Evolutionary conservation across 2,329 filamentous ascomycete species (phyloP).

Genomic region (Fusarium hostae): DNA sequence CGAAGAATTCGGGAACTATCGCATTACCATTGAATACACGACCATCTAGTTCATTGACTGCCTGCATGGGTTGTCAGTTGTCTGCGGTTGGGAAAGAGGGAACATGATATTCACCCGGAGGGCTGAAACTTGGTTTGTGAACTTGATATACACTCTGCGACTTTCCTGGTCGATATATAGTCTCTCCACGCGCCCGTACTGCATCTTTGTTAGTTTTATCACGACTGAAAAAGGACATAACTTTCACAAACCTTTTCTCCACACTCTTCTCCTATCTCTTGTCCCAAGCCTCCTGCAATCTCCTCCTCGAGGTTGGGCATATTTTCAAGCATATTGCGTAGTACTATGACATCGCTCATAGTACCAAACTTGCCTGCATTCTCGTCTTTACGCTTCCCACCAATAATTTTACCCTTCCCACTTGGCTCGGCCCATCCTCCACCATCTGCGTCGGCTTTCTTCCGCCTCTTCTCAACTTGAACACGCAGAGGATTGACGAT

Average conservation of each 20-base stretch:
- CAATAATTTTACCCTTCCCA: constrained; percentile 82
- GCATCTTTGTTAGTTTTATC: constrained; percentile 23
- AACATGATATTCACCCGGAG: constrained; percentile 71
- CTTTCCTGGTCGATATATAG: constrained; percentile 76
- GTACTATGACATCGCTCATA: constrained; percentile 84
- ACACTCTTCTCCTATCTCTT: constrained; percentile 96
- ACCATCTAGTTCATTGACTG: constrained; percentile 89
- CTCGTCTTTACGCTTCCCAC: constrained; percentile 69
- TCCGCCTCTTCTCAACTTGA: constrained; percentile 86
- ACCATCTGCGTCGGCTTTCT: constrained; percentile 80
- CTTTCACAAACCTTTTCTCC: constrained; percentile 71
- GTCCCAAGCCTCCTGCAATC: constrained; percentile 78
- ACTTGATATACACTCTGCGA: constrained; percentile 88
- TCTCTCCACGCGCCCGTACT: constrained; percentile 87
- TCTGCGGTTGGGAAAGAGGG: not conserved
- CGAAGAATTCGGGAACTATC: constrained; percentile 85
- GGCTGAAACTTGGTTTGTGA: constrained; percentile 85
- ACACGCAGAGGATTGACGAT: constrained; percentile 87
- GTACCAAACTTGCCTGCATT: constrained; percentile 67
- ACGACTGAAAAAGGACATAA: not conserved
- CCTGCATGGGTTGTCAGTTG: constrained; percentile 59
- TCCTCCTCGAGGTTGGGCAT: constrained; percentile 82
- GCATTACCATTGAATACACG: constrained; percentile 88
- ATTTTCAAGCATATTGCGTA: constrained; percentile 86
- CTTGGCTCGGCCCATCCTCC: constrained; percentile 79